These are phyloP conservation scores for Rhododendron griersonianum DNA, from an alignment of 148 eudicot genomes.

Conservation along the genomic window DNA sequence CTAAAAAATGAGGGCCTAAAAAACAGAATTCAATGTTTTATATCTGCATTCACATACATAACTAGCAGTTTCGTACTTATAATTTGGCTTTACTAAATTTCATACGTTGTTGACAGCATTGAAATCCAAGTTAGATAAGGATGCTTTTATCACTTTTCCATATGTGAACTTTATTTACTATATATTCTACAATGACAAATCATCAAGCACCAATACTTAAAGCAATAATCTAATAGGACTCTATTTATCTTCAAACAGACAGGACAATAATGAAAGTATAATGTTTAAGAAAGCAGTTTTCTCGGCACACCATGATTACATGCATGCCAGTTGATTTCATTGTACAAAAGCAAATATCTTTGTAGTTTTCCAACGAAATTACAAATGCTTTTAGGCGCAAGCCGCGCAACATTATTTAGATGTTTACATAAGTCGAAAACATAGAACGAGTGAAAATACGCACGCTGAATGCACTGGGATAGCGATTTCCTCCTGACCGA, in stretches of 20 bases:
- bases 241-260: not conserved
- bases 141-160: not conserved
- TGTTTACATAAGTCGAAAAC: not conserved
- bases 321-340: not conserved
- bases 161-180: not conserved
- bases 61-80: not conserved
- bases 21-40: not conserved
- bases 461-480: conserved; percentile 95
- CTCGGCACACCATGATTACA: not conserved
- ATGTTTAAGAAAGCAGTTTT: not conserved
- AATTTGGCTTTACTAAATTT: not conserved
- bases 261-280: not conserved
- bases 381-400: not conserved
- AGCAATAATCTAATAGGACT: not conserved
- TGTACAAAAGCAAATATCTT: not conserved
- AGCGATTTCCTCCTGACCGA: conserved; percentile 99
- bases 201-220: not conserved
- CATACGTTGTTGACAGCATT: not conserved
- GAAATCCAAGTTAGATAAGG: not conserved
- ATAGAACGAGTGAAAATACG: conserved; percentile 19
- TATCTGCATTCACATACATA: not conserved
- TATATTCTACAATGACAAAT: not conserved
- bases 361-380: not conserved
- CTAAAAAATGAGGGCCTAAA: not conserved
- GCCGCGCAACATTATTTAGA: not conserved